These are phyloP conservation scores for Tulasnella sp. DNA, from an alignment of 768 basidiomycete genomes.

Conservation along the genomic window DNA sequence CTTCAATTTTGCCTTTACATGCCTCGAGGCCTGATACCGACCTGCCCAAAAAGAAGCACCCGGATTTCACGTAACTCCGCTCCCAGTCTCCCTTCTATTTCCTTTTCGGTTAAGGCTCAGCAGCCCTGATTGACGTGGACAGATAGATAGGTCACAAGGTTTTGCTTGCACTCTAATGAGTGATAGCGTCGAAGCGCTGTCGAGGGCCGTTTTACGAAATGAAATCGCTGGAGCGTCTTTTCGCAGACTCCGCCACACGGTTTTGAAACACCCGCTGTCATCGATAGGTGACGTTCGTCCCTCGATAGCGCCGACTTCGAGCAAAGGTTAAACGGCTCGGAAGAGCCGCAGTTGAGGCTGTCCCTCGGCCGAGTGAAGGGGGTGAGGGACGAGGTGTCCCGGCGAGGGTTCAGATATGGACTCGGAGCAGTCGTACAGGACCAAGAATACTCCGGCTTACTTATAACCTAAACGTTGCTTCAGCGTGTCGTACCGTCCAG, in stretches of 20 bases:
- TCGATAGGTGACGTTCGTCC: not conserved
- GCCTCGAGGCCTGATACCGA: slow-evolving; percentile 12
- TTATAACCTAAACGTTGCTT: not conserved
- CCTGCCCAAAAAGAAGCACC: not conserved
- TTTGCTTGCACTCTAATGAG: not conserved
- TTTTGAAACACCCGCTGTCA: not conserved
- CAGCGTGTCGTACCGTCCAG: not conserved
- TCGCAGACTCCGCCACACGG: not conserved
- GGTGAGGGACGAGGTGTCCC: not conserved
- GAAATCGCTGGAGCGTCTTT: not conserved
- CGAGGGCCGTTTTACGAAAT: not conserved
- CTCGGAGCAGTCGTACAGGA: not conserved
- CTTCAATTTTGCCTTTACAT: slow-evolving; percentile 10
- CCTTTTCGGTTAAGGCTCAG: not conserved
- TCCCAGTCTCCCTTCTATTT: not conserved
- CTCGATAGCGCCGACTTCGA: not conserved
- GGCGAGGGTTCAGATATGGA: not conserved
- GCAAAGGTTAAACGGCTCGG: slow-evolving; percentile 1
- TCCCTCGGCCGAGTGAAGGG: not conserved
- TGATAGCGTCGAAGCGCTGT: not conserved
- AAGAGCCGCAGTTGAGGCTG: not conserved
- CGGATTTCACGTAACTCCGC: slow-evolving; percentile 2
- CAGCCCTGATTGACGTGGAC: not conserved
- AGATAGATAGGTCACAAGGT: slow-evolving; percentile 3
- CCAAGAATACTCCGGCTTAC: not conserved